Conservation (phyloP, 129 eudicot genomes). For the Solidago caesia region DNA sequence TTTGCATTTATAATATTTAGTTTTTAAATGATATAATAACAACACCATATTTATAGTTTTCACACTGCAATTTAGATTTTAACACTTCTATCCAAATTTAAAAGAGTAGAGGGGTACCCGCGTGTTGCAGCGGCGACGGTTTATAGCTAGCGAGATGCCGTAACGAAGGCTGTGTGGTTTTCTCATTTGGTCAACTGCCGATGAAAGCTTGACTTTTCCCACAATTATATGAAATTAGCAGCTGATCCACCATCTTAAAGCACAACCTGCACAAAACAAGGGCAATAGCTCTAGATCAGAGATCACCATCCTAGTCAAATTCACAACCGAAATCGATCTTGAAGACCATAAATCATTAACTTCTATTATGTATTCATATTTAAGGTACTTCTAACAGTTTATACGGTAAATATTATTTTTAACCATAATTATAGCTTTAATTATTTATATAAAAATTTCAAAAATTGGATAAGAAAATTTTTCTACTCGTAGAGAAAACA, state of each 20-base stretch:
- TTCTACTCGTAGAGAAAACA: neutral
- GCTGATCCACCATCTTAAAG: slow-evolving; percentile 58
- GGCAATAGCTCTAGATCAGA: neutral
- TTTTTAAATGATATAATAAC: too few relatives aligned
- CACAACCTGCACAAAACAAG: slow-evolving; percentile 58
- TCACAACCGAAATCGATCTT: neutral
- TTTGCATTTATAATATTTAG: too few relatives aligned
- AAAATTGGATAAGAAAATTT: neutral
- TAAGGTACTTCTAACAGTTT: neutral
- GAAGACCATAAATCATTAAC: neutral
- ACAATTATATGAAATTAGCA: slow-evolving; percentile 41
- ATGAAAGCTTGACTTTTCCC: slow-evolving; percentile 9
- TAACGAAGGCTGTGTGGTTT: too few relatives aligned
- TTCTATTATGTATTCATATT: neutral
- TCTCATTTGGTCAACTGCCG: slow-evolving; percentile 14
- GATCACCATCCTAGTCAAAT: neutral
- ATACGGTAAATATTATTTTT: neutral
- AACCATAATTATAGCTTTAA: too few relatives aligned
- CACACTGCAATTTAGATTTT: too few relatives aligned
- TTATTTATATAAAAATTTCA: neutral
- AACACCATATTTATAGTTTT: too few relatives aligned
- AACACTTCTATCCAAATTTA: too few relatives aligned
- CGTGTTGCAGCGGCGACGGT: too few relatives aligned
- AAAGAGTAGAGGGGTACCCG: too few relatives aligned
- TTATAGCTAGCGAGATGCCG: too few relatives aligned